phyloP scores from a whole-genome alignment of 331 rosid genomes.

The Stylosanthes scabra region DNA sequence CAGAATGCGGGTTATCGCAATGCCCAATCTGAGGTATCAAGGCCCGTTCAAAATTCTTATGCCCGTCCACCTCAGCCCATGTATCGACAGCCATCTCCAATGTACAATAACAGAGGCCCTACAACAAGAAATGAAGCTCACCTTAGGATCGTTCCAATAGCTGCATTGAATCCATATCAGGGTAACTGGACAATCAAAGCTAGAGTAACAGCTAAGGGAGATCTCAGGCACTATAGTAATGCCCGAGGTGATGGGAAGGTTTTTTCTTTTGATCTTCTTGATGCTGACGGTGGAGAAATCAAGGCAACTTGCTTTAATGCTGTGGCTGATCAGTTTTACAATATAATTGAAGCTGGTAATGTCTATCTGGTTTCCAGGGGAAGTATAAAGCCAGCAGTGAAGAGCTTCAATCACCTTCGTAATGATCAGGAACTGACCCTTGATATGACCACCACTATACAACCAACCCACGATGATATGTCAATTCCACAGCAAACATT shows the following conservation, averaged over 20 bases:
- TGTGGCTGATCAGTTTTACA: constrained; percentile 82
- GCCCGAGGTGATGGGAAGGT: constrained; percentile 92
- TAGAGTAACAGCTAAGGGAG: constrained; percentile 88
- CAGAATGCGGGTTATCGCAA: constrained; percentile 57
- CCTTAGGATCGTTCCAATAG: constrained; percentile 76
- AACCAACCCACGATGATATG: constrained; percentile 69
- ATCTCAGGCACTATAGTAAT: constrained; percentile 73
- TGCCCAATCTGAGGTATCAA: constrained; percentile 54
- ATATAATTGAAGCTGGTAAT: constrained; percentile 75
- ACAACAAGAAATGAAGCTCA: constrained; percentile 76
- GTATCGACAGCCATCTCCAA: constrained; percentile 71
- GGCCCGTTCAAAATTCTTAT: constrained; percentile 54
- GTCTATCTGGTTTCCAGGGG: constrained; percentile 80
- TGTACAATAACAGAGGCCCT: constrained; percentile 74
- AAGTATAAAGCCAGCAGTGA: constrained; percentile 72
- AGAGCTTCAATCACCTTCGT: constrained; percentile 70
- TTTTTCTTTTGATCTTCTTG: constrained; percentile 89
- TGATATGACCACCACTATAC: constrained; percentile 63
- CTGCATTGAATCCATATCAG: constrained; percentile 81
- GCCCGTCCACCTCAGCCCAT: constrained; percentile 57
- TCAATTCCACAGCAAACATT: constrained; percentile 74
- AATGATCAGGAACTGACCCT: constrained; percentile 79
- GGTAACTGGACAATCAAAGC: constrained; percentile 88
- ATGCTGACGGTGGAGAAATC: constrained; percentile 82
- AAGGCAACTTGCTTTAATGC: constrained; percentile 87